Evolutionary conservation across 2,329 filamentous ascomycete genomes (phyloP).

Genomic region (Colletotrichum sp.): DNA sequence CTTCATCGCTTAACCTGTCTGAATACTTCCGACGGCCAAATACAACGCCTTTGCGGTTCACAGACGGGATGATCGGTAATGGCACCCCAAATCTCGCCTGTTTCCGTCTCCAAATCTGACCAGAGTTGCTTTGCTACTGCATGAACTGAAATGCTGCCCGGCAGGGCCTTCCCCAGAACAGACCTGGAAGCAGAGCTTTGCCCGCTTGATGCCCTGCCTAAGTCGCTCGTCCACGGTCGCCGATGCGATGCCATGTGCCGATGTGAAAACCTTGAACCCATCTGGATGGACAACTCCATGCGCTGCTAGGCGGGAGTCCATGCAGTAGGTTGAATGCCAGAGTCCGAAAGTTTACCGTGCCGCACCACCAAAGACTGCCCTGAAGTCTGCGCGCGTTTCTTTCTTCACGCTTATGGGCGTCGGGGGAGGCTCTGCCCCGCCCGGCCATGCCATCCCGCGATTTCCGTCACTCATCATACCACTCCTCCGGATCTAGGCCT

Average conservation of each 20-base stretch:
- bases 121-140: background rate
- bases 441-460: background rate
- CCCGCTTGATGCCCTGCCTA: background rate
- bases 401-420: background rate
- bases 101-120: background rate
- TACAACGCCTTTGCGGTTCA: background rate
- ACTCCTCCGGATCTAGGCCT: constrained; percentile 1
- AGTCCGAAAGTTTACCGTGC: background rate
- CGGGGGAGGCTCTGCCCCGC: background rate
- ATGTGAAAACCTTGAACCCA: background rate
- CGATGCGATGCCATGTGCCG: constrained; percentile 2
- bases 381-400: background rate
- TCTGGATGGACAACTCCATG: background rate
- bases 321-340: background rate
- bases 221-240: background rate
- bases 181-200: background rate
- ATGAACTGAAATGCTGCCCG: background rate
- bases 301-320: background rate
- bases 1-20: background rate
- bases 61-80: constrained; percentile 2
- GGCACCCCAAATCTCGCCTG: background rate
- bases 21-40: background rate
- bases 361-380: background rate
- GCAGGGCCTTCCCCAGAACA: background rate
- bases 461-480: background rate